Percentiles rank a stretch among this genome's conserved stretches.
These are phyloP conservation scores for Phlebiopsis gigantea DNA, from an alignment of 768 basidiomycete genomes.

Conservation along the genomic window DNA sequence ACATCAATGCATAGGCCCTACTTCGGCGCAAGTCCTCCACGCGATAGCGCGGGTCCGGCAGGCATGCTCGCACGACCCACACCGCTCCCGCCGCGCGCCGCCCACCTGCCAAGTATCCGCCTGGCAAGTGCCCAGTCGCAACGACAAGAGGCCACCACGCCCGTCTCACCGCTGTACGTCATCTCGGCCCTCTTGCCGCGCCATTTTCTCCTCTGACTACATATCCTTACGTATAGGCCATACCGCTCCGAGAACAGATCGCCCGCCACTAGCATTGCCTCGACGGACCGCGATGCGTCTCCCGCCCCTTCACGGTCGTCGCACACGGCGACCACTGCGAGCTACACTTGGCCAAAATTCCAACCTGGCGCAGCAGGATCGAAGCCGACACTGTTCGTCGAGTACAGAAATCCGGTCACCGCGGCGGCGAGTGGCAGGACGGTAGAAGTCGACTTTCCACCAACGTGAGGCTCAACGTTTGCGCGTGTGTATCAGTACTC, in stretches of 20 bases:
- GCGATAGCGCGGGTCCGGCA: neutral
- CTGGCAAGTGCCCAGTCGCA: neutral
- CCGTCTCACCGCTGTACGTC: neutral
- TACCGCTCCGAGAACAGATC: neutral
- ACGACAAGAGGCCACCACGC: neutral
- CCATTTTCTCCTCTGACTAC: neutral
- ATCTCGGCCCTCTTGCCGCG: neutral
- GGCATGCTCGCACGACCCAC: neutral
- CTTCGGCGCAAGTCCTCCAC: neutral
- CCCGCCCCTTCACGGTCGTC: neutral
- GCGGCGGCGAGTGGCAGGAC: neutral
- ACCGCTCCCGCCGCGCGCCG: neutral
- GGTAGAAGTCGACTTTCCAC: neutral
- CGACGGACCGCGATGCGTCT: neutral
- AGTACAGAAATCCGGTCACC: constrained; percentile 4
- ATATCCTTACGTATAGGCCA: neutral
- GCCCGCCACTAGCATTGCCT: neutral
- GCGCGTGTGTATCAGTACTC: neutral
- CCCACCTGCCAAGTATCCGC: neutral
- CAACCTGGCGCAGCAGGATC: neutral
- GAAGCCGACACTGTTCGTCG: constrained; percentile 10
- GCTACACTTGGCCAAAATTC: constrained; percentile 12
- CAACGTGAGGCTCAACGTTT: neutral
- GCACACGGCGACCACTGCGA: constrained; percentile 2
- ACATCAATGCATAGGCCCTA: neutral